Base-by-base conservation (phyloP, 2,329 filamentous ascomycete species). In the Kalmusia sp. region DNA sequence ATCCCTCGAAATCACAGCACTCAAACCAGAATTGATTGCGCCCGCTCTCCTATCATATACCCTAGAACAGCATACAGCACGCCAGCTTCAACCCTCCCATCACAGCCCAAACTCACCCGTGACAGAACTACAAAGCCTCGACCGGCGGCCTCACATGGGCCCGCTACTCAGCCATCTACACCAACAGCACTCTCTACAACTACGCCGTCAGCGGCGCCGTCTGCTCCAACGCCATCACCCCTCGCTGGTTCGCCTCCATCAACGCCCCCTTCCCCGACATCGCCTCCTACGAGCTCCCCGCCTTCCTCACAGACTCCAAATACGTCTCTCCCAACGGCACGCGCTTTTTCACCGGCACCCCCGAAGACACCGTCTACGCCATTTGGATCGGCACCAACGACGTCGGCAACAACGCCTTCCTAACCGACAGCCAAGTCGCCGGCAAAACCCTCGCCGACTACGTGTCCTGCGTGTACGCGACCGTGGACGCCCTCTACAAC, bases 371-470 rank as follows among this genome's bases (percentile, higher is more conserved):
- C 0, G 85, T 91, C 2, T 93, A 92, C 65, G 81, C 85, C 1
- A 82, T 93, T 45, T 93, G 88, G 88, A 92, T 93, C 63, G 90
- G 90, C 3, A 92, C 89, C 21, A 93, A 93, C 67, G 90, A 95
- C 65, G 77, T 93, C 8, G 89, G 90, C 19, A 80, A 78, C 51
- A 73, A 80, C 46, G 87, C 82, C 7, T 88, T 92, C 66, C 70
- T 93, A 27, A 85, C 82, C 4, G 87, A 91, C 66, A 80, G 79
- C 21, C 87, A 91, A 67, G 72, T 81, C 4, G 62, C 76, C 0
- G 83, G 81, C 11, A 86, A 84, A 21, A 87, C 83, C 2, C 80
- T 92, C 5, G 77, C 80, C 1, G 82, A 87, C 65, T 92, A 87
- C 65, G 80, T 86, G 3, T 82, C 87, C 57, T 93, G 90, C 67